phyloP scores from a whole-genome alignment of 108 stramenopile genomes.

The Pseudonitzschia multiseries region DNA sequence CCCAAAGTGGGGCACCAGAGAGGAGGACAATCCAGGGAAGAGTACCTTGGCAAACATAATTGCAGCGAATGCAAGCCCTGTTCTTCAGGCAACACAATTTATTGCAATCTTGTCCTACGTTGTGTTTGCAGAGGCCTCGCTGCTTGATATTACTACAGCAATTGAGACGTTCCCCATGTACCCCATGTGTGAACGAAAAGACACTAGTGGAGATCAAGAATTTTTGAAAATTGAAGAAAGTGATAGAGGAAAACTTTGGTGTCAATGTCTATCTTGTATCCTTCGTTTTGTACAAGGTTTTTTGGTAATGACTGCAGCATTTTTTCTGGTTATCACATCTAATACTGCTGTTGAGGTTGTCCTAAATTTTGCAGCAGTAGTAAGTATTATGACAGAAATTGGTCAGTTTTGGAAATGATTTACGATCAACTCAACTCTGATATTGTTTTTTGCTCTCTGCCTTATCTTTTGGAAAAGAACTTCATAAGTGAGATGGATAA shows the following conservation, averaged over 20 bases:
- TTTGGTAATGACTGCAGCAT: slow-evolving; percentile 15
- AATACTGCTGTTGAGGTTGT: slow-evolving; percentile 16
- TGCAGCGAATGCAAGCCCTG: not conserved
- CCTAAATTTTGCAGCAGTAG: slow-evolving; percentile 32
- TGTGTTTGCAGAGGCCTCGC: not conserved
- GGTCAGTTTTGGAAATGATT: too few relatives aligned
- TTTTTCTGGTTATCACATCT: slow-evolving; percentile 26
- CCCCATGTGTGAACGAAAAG: too few relatives aligned
- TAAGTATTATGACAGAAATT: too few relatives aligned
- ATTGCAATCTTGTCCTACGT: not conserved
- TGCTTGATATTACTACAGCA: not conserved
- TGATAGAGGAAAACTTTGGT: not conserved
- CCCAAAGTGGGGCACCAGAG: not conserved
- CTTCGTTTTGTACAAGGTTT: slow-evolving; percentile 17
- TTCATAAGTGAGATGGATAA: slow-evolving; percentile 28
- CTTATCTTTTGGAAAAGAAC: not conserved
- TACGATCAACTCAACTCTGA: too few relatives aligned
- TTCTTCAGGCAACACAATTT: not conserved
- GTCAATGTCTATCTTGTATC: not conserved
- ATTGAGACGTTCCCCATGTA: not conserved
- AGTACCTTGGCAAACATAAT: not conserved
- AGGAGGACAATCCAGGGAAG: not conserved
- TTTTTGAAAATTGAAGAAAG: too few relatives aligned
- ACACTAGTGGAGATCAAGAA: too few relatives aligned
- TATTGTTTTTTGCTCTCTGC: too few relatives aligned